Evolutionary conservation across 2,329 filamentous ascomycete genomes (phyloP).

Genomic region (Trichophyton rubrum): DNA sequence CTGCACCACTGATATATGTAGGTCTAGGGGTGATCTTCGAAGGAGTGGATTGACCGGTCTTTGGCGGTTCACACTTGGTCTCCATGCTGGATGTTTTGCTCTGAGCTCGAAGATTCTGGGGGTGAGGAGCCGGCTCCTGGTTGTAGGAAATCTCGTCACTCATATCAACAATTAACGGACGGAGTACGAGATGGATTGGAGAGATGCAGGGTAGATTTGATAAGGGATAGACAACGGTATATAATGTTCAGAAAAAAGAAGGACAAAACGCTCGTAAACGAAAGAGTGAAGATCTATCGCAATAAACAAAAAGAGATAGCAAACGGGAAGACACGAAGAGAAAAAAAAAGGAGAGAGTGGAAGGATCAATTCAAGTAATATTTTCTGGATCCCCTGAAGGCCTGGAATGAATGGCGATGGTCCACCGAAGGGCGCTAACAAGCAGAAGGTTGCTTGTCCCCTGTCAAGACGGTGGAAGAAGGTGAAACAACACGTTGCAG

Average conservation of each 20-base stretch:
- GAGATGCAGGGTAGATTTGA: neutral
- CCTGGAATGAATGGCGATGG: neutral
- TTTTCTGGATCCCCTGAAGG: neutral
- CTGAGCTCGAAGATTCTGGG: neutral
- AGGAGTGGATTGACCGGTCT: neutral
- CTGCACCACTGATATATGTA: conserved; percentile 11
- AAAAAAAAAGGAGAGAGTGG: neutral
- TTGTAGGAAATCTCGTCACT: neutral
- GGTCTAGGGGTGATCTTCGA: conserved; percentile 9
- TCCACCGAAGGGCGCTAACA: neutral
- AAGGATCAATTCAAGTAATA: neutral
- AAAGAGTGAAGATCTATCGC: neutral
- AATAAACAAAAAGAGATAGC: neutral
- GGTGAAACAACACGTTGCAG: neutral
- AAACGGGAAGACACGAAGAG: neutral
- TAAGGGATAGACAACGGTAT: neutral
- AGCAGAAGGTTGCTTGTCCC: neutral
- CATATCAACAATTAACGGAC: neutral
- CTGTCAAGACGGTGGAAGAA: neutral
- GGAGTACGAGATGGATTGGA: neutral
- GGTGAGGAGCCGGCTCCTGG: neutral
- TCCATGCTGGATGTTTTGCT: neutral
- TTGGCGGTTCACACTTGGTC: neutral
- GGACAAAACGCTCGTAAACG: neutral
- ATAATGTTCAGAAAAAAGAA: neutral